phyloP scores from a whole-genome alignment of 441 rosid genomes.

The Erodium chrysanthum region DNA sequence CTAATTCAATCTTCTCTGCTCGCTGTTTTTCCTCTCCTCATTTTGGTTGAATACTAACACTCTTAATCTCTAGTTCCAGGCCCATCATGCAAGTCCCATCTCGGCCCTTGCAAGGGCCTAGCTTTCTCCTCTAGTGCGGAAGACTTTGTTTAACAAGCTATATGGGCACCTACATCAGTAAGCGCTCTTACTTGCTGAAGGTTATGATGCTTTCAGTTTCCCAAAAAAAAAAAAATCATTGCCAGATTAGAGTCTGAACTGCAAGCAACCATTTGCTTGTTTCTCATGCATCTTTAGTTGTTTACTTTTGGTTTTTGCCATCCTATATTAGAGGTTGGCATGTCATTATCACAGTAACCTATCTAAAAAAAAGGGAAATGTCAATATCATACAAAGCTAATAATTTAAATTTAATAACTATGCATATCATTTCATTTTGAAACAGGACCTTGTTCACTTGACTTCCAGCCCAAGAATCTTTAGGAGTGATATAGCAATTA shows the following conservation, averaged over 20 bases:
- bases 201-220: neutral
- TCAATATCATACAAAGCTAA: neutral
- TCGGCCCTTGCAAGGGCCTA: too few species aligned
- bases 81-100: too few species aligned
- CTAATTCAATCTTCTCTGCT: too few species aligned
- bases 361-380: neutral
- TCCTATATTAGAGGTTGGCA: conserved; percentile 3
- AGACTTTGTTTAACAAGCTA: too few species aligned
- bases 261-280: conserved; percentile 5
- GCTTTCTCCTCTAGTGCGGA: too few species aligned
- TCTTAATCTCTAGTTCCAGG: too few species aligned
- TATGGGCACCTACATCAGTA: too few species aligned
- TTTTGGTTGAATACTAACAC: too few species aligned
- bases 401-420: neutral
- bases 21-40: too few species aligned
- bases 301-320: conserved; percentile 2
- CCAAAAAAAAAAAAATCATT: neutral
- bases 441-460: neutral
- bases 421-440: neutral
- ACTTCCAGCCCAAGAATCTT: neutral
- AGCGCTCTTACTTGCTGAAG: neutral
- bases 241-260: neutral
- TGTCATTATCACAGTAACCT: conserved; percentile 1
- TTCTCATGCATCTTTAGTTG: neutral
- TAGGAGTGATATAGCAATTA: neutral